Evolutionary conservation across 371 early-diverging fungal species (phyloP).

Genomic region (Parasitella parasitica): DNA sequence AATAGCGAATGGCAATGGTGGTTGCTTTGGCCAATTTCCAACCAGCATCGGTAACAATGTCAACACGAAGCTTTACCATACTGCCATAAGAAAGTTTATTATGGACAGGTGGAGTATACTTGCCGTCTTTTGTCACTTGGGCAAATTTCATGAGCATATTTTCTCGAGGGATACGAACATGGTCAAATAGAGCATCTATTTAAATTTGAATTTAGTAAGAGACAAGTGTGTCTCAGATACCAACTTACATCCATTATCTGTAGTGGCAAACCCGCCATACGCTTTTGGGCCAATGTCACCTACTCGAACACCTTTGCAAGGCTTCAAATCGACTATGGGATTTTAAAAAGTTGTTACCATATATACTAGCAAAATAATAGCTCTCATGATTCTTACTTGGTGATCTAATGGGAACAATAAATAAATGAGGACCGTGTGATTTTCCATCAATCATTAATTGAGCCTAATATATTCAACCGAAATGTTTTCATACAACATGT

Average conservation of each 20-base stretch:
- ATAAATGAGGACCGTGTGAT: constrained; percentile 77
- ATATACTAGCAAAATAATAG: not conserved
- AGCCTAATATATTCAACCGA: constrained; percentile 44
- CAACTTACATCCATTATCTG: constrained; percentile 81
- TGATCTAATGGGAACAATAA: constrained; percentile 84
- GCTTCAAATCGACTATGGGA: constrained; percentile 57
- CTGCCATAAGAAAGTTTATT: constrained; percentile 74
- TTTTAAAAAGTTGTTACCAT: not conserved
- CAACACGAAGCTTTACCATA: constrained; percentile 74
- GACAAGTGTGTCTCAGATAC: not conserved
- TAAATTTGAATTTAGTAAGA: not conserved
- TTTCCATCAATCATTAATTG: constrained; percentile 75
- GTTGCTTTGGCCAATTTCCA: constrained; percentile 58
- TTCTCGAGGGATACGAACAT: constrained; percentile 73
- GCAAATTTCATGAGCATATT: constrained; percentile 83
- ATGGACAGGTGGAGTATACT: constrained; percentile 53
- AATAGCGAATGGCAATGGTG: constrained; percentile 73
- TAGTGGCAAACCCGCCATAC: constrained; percentile 64
- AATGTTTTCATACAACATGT: too few species aligned
- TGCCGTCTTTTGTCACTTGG: constrained; percentile 65
- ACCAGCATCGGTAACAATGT: constrained; percentile 59
- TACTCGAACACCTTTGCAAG: constrained; percentile 76
- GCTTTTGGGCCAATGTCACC: constrained; percentile 91
- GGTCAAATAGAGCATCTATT: constrained; percentile 65
- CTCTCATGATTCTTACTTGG: constrained; percentile 28